phyloP scores from a whole-genome alignment of 2,329 filamentous ascomycete genomes.

The Neodidymelliopsis sp. region DNA sequence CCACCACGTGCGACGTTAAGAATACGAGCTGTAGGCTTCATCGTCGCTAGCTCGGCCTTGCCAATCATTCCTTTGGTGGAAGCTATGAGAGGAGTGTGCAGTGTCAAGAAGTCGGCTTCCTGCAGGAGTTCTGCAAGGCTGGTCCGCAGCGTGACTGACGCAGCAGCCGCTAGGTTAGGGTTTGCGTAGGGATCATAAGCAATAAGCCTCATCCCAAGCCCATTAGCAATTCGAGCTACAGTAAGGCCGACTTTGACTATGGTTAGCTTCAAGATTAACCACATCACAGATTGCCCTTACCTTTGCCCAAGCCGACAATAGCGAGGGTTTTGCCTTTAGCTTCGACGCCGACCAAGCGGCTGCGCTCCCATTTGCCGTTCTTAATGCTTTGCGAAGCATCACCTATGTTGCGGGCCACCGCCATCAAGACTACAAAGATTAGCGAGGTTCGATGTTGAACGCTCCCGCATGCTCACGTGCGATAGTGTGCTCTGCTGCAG shows the following conservation, averaged over 20 bases:
- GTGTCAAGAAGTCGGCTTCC: slow-evolving; percentile 76
- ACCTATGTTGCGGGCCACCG: slow-evolving; percentile 76
- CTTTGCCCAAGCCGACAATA: slow-evolving; percentile 82
- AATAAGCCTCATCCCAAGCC: slow-evolving; percentile 77
- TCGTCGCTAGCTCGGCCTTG: slow-evolving; percentile 68
- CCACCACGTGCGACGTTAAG: slow-evolving; percentile 83
- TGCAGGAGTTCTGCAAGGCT: slow-evolving; percentile 68
- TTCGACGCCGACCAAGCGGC: slow-evolving; percentile 77
- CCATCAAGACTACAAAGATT: slow-evolving; percentile 65
- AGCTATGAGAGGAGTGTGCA: slow-evolving; percentile 81
- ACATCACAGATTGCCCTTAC: slow-evolving; percentile 39
- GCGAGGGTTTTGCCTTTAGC: slow-evolving; percentile 79
- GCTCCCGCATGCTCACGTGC: slow-evolving; percentile 49
- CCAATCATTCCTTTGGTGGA: slow-evolving; percentile 78
- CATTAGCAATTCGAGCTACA: slow-evolving; percentile 79
- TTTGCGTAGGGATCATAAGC: slow-evolving; percentile 82
- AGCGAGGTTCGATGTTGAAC: slow-evolving; percentile 20
- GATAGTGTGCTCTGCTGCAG: slow-evolving; percentile 80
- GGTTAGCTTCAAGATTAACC: slow-evolving; percentile 18
- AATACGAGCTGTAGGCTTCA: slow-evolving; percentile 77
- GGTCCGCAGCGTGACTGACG: slow-evolving; percentile 69
- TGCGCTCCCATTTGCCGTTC: slow-evolving; percentile 76
- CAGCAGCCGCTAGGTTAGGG: slow-evolving; percentile 71
- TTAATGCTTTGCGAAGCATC: slow-evolving; percentile 74
- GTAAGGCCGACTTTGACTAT: slow-evolving; percentile 70